Evolutionary conservation across 179 eudicot genomes (phyloP).

Genomic region (Silene noctiflora): DNA sequence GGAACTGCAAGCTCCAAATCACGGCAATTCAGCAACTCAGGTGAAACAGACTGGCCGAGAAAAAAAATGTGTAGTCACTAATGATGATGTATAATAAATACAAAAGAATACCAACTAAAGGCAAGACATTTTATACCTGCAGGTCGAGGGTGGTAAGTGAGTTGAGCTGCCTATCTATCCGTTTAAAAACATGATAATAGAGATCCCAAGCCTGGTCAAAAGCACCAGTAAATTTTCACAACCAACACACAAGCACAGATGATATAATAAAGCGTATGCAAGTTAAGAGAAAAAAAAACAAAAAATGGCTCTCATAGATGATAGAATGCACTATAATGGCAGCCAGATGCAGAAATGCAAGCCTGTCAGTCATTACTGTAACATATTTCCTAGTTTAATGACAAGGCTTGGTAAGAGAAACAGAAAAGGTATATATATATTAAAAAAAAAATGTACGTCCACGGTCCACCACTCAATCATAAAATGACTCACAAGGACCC

Average conservation of each 20-base stretch:
- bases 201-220: conserved; percentile 94
- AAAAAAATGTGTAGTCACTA: conserved; percentile 7
- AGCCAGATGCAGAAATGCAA: background rate
- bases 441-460: background rate
- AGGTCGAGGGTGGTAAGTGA: conserved; percentile 83
- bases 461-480: background rate
- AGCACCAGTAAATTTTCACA: conserved; percentile 21
- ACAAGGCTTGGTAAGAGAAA: background rate
- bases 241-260: background rate
- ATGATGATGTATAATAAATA: conserved; percentile 9
- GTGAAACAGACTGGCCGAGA: conserved; percentile 76
- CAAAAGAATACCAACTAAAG: background rate
- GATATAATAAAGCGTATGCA: conserved; percentile 1
- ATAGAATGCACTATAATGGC: conserved; percentile 5
- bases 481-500: too few species aligned
- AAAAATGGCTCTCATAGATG: background rate
- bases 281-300: background rate
- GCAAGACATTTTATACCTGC: conserved; percentile 50
- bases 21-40: conserved; percentile 81
- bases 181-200: conserved; percentile 88
- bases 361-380: background rate
- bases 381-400: background rate
- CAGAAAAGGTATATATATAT: background rate
- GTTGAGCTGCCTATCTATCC: conserved; percentile 93
- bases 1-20: conserved; percentile 93